Conservation (phyloP, 257 asterid genomes). For the Solanum paucissectum region DNA sequence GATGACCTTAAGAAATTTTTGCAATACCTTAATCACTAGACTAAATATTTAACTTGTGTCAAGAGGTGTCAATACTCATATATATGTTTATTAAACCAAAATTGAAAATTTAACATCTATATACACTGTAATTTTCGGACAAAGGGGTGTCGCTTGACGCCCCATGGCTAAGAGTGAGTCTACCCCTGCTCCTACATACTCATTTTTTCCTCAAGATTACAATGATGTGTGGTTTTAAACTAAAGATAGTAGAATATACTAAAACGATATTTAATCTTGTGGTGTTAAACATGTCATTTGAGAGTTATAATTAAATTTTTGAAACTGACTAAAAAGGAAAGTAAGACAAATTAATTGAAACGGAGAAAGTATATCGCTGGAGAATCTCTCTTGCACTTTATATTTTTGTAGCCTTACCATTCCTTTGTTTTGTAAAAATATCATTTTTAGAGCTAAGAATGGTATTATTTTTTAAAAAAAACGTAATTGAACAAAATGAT, state of each 20-base stretch:
- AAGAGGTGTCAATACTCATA: too few relatives aligned
- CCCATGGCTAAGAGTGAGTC: neutral
- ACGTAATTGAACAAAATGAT: too few relatives aligned
- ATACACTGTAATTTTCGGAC: too few relatives aligned
- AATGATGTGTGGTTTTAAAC: neutral
- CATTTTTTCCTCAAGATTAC: constrained; percentile 39
- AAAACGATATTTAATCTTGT: neutral
- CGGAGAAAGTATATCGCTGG: neutral
- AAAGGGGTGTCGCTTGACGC: too few relatives aligned
- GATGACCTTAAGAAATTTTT: too few relatives aligned
- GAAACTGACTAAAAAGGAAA: neutral
- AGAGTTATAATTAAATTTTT: too few relatives aligned
- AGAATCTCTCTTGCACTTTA: neutral
- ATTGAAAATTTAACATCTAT: too few relatives aligned
- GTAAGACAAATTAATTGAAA: neutral
- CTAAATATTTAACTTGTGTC: too few relatives aligned
- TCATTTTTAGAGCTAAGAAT: neutral
- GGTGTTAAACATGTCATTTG: neutral
- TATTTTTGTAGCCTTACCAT: neutral
- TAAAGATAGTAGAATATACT: neutral
- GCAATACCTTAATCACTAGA: too few relatives aligned
- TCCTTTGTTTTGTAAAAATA: neutral
- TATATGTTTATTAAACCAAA: too few relatives aligned
- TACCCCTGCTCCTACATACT: constrained; percentile 32
- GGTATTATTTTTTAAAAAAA: too few relatives aligned